Evolutionary conservation across 164 flowering plant genomes (phyloP).

Genomic region (Sextonia rubra): DNA sequence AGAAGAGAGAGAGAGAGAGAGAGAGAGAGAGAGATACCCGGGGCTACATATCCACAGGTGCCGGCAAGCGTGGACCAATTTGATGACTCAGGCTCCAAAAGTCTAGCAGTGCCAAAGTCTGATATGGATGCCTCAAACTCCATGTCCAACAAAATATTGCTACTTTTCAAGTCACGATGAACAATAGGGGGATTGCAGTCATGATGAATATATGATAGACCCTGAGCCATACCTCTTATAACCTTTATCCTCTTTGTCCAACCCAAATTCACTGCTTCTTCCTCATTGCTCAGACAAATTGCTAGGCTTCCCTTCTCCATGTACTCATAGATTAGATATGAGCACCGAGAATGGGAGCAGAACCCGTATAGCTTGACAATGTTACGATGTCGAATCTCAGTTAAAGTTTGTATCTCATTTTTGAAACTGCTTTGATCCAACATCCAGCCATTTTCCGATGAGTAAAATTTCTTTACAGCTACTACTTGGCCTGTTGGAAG

Average conservation of each 20-base stretch:
- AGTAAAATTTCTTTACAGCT: neutral
- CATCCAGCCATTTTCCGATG: neutral
- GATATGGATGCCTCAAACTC: neutral
- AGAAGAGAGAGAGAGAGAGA: no score
- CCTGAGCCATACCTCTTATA: neutral
- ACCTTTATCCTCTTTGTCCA: neutral
- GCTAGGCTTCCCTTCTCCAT: neutral
- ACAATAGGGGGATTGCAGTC: neutral
- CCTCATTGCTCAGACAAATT: neutral
- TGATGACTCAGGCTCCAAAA: slow-evolving; percentile 3
- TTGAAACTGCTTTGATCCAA: neutral
- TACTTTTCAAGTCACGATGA: neutral
- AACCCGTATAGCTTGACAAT: neutral
- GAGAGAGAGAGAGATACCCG: no score
- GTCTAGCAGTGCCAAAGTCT: neutral
- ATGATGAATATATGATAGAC: neutral
- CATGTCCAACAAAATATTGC: neutral
- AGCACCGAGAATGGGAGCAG: neutral
- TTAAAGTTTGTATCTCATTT: neutral
- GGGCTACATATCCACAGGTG: neutral
- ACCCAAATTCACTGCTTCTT: neutral
- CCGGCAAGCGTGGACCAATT: neutral
- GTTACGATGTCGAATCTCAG: neutral
- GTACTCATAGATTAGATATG: neutral
- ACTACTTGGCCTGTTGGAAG: neutral